A percentile compares a stretch with the other conserved stretches of the same genome.
These are phyloP conservation scores for Petunia axillaris DNA, from an alignment of 257 asterid genomes.

Conservation along the genomic window DNA sequence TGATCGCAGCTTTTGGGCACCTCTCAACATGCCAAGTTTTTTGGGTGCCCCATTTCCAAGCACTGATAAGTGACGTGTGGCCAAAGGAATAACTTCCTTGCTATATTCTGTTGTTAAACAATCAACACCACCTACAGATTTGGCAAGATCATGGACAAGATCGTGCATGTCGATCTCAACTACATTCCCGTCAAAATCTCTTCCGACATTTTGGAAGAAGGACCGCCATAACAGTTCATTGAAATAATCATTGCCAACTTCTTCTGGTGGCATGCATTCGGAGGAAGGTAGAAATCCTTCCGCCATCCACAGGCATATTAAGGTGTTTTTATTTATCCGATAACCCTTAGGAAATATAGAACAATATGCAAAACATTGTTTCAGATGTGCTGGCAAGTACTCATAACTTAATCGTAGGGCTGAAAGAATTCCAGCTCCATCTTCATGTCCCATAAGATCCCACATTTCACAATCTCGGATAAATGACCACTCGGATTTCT, in stretches of 20 bases:
- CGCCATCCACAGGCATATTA: constrained; percentile 61
- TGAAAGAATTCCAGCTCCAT: constrained; percentile 49
- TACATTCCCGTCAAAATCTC: constrained; percentile 23
- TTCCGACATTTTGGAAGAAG: constrained; percentile 44
- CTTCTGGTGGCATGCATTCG: constrained; percentile 43
- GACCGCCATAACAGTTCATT: constrained; percentile 56
- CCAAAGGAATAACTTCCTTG: constrained; percentile 8
- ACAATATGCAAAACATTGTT: constrained; percentile 64
- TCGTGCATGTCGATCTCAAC: constrained; percentile 25
- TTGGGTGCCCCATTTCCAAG: constrained; percentile 14
- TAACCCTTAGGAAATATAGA: constrained; percentile 72
- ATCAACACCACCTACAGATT: constrained; percentile 25
- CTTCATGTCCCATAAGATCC: constrained; percentile 47
- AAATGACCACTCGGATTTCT: constrained; percentile 50
- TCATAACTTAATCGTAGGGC: constrained; percentile 62
- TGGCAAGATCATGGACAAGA: constrained; percentile 29
- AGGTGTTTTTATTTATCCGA: constrained; percentile 55
- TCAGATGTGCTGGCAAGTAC: constrained; percentile 64
- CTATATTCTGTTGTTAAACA: constrained; percentile 20
- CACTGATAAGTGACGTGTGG: constrained; percentile 16
- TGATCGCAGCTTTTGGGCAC: constrained; percentile 25
- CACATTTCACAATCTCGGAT: constrained; percentile 61
- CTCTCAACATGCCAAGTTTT: background rate
- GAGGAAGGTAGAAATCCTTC: constrained; percentile 56
- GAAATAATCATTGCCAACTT: constrained; percentile 52